These are phyloP conservation scores for Torulaspora globosa DNA, from an alignment of 1,139 yeast genomes.

Conservation along the genomic window DNA sequence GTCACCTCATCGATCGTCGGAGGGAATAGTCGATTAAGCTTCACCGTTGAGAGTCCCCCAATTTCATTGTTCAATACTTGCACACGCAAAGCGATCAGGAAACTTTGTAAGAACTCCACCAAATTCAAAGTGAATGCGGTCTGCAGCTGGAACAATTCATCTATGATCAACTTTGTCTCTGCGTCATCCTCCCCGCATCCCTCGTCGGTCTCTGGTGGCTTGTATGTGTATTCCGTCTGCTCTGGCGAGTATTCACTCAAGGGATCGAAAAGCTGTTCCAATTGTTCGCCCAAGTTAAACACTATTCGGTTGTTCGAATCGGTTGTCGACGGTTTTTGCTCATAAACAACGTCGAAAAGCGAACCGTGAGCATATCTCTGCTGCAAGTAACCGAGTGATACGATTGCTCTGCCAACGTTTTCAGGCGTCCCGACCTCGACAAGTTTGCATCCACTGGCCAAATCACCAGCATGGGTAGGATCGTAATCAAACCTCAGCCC, in stretches of 20 bases:
- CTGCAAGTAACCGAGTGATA: conserved; percentile 57
- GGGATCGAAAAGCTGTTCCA: conserved; percentile 87
- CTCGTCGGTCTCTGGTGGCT: conserved; percentile 33
- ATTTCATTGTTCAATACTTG: conserved; percentile 56
- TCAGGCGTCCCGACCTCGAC: conserved; percentile 45
- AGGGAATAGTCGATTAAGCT: conserved; percentile 75
- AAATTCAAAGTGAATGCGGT: conserved; percentile 67
- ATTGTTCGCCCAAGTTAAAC: conserved; percentile 70
- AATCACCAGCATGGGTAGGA: conserved; percentile 54
- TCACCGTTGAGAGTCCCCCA: conserved; percentile 50
- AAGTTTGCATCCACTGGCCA: conserved; percentile 72
- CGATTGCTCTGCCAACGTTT: conserved; percentile 51
- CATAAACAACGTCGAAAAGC: conserved; percentile 71
- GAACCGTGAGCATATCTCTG: conserved; percentile 52
- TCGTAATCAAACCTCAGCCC: conserved; percentile 32
- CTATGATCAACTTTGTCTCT: conserved; percentile 47
- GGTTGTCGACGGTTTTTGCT: conserved; percentile 46
- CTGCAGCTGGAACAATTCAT: conserved; percentile 67
- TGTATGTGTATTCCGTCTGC: conserved; percentile 64
- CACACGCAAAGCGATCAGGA: conserved; percentile 73
- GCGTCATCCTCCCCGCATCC: conserved; percentile 25
- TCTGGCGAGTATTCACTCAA: conserved; percentile 89
- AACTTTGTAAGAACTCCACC: conserved; percentile 70
- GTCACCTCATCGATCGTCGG: conserved; percentile 94
- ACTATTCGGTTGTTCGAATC: conserved; percentile 73